Percentiles rank a stretch among this genome's conserved stretches.
phyloP scores from a whole-genome alignment of 352 stramenopile genomes.

The Phytopythium montanum region DNA sequence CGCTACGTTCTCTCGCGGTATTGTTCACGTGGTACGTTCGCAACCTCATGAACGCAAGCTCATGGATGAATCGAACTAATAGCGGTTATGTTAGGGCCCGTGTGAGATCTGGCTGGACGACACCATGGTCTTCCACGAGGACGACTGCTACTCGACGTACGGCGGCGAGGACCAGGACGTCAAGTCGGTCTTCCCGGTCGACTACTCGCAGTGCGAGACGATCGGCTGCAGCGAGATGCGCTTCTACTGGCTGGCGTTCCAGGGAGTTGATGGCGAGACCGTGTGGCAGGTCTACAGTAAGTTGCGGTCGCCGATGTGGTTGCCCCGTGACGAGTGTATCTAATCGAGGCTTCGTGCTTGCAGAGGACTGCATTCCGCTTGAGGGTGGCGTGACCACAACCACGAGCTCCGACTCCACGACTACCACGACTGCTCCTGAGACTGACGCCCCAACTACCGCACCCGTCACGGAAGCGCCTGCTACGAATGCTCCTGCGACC shows the following conservation, averaged over 20 bases:
- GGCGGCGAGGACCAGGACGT: constrained; percentile 8
- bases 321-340: neutral
- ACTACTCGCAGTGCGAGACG: constrained; percentile 20
- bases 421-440: constrained; percentile 9
- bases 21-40: constrained; percentile 12
- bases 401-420: constrained; percentile 17
- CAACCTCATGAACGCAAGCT: too few species aligned
- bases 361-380: constrained; percentile 33
- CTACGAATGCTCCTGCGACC: neutral
- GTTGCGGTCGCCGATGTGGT: neutral
- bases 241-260: constrained; percentile 30
- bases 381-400: constrained; percentile 6
- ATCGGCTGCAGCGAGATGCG: constrained; percentile 23
- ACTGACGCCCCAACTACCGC: too few species aligned
- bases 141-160: constrained; percentile 20
- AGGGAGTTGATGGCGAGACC: constrained; percentile 16
- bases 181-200: constrained; percentile 23
- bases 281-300: constrained; percentile 31
- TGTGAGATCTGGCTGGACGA: constrained; percentile 29
- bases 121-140: constrained; percentile 19
- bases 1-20: constrained; percentile 14
- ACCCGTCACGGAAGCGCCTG: neutral
- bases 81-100: too few species aligned
- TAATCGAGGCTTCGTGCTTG: neutral
- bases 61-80: too few species aligned